phyloP scores from a whole-genome alignment of 805 yeast genomes.

The Metschnikowia noctiluminum region DNA sequence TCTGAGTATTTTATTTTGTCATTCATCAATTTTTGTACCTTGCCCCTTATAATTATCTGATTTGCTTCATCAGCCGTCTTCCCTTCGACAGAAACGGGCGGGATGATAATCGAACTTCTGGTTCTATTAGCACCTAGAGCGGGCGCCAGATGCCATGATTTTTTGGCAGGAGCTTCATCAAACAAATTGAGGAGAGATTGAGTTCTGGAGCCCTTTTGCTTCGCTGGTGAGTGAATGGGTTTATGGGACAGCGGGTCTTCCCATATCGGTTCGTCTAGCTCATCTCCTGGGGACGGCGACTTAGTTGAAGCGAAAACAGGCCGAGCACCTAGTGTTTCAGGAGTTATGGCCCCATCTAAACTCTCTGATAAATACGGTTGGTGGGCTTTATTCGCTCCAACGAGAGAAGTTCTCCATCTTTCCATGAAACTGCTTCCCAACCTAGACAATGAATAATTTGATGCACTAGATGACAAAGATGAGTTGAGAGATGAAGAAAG shows the following conservation, averaged over 20 bases:
- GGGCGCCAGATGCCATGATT: slow-evolving; percentile 7
- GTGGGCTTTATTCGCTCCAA: slow-evolving; percentile 8
- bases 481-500: slow-evolving; percentile 41
- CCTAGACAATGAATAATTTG: slow-evolving; percentile 39
- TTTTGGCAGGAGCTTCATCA: slow-evolving; percentile 9
- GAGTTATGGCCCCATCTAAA: slow-evolving; percentile 6
- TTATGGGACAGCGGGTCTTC: slow-evolving; percentile 6
- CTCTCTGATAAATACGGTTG: slow-evolving; percentile 8
- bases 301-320: slow-evolving; percentile 2
- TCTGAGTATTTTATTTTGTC: neutral
- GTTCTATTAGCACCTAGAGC: slow-evolving; percentile 9
- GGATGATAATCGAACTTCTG: slow-evolving; percentile 4
- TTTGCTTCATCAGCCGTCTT: slow-evolving; percentile 4
- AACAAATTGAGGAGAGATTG: slow-evolving; percentile 34
- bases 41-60: slow-evolving; percentile 1
- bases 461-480: slow-evolving; percentile 34
- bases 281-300: slow-evolving; percentile 18
- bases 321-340: slow-evolving; percentile 6
- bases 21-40: slow-evolving; percentile 4
- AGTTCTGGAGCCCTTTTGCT: slow-evolving; percentile 24
- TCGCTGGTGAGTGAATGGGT: slow-evolving; percentile 5
- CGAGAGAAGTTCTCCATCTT: slow-evolving; percentile 40
- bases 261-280: slow-evolving; percentile 16
- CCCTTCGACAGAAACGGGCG: slow-evolving; percentile 2
- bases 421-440: slow-evolving; percentile 44